Percentiles rank a stretch among this genome's conserved stretches.
Evolutionary conservation across 1,284 basidiomycete species (phyloP).

Genomic region (Peniophora sp.): DNA sequence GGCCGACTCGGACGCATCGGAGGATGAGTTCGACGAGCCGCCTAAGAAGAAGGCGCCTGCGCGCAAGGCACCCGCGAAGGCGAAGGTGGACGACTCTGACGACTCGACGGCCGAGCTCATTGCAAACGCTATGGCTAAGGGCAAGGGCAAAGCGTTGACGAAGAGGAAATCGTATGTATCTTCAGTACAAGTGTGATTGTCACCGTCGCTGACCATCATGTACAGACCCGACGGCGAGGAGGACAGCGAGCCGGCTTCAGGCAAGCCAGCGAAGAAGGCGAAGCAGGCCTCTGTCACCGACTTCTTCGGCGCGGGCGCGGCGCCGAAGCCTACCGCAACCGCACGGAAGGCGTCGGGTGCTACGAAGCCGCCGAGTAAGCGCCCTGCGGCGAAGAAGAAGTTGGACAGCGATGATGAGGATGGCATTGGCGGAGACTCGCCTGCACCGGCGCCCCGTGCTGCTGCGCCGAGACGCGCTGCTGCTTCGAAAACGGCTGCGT

Average conservation of each 20-base stretch:
- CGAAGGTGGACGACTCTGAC: slow-evolving; percentile 12
- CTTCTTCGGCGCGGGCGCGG: slow-evolving; percentile 45
- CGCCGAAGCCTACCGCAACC: slow-evolving; percentile 47
- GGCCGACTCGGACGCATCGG: neutral
- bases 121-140: slow-evolving; percentile 24
- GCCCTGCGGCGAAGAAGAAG: slow-evolving; percentile 25
- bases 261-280: slow-evolving; percentile 32
- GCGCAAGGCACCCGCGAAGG: slow-evolving; percentile 2
- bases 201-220: neutral
- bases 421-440: slow-evolving; percentile 13
- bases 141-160: slow-evolving; percentile 26
- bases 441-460: slow-evolving; percentile 18
- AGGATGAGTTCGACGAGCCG: neutral
- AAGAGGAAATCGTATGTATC: slow-evolving; percentile 55
- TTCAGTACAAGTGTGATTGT: slow-evolving; percentile 3
- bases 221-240: slow-evolving; percentile 22
- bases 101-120: slow-evolving; percentile 21
- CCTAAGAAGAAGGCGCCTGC: neutral
- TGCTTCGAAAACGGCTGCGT: slow-evolving; percentile 26
- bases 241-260: slow-evolving; percentile 25
- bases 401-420: slow-evolving; percentile 29
- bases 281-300: slow-evolving; percentile 44
- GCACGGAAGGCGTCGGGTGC: slow-evolving; percentile 31
- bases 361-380: slow-evolving; percentile 29
- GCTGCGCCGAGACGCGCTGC: slow-evolving; percentile 27